A percentile compares a stretch with the other conserved stretches of the same genome.
Conservation (phyloP, 129 eudicot species). For the Pulicaria dysenterica region DNA sequence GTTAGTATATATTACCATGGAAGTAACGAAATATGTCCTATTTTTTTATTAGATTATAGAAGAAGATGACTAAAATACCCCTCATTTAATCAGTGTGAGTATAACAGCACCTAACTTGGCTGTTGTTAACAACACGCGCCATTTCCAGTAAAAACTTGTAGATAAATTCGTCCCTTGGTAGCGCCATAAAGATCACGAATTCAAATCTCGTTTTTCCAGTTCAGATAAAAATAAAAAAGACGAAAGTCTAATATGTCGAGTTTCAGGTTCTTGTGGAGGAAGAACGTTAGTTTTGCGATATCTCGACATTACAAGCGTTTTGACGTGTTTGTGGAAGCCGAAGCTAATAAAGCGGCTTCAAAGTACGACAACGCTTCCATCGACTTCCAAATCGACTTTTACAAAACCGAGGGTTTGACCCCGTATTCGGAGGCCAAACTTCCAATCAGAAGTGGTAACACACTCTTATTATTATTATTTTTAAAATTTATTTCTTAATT, state of each 20-base stretch:
- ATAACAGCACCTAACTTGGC: too few relatives aligned
- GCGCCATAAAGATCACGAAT: too few relatives aligned
- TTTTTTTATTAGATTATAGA: too few relatives aligned
- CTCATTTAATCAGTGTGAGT: too few relatives aligned
- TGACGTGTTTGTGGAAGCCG: slow-evolving; percentile 91
- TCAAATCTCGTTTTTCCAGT: too few relatives aligned
- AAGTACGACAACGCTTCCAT: slow-evolving; percentile 86
- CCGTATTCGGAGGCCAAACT: slow-evolving; percentile 78
- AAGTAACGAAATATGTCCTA: too few relatives aligned
- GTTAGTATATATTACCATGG: not conserved
- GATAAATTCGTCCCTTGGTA: too few relatives aligned
- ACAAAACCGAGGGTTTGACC: slow-evolving; percentile 82
- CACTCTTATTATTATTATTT: not conserved
- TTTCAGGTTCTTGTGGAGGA: slow-evolving; percentile 90
- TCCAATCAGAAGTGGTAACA: slow-evolving; percentile 84
- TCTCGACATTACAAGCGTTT: slow-evolving; percentile 90
- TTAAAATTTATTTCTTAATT: not conserved
- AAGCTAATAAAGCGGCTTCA: slow-evolving; percentile 87
- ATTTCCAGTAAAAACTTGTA: too few relatives aligned
- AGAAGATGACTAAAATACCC: too few relatives aligned
- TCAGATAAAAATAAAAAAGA: not conserved
- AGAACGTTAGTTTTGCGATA: slow-evolving; percentile 92
- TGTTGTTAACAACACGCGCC: too few relatives aligned
- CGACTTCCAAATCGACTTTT: slow-evolving; percentile 79
- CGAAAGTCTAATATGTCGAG: slow-evolving; percentile 11